Base-by-base conservation (phyloP, 176 grass and related monocot species). In the Coix lacrymajobi region DNA sequence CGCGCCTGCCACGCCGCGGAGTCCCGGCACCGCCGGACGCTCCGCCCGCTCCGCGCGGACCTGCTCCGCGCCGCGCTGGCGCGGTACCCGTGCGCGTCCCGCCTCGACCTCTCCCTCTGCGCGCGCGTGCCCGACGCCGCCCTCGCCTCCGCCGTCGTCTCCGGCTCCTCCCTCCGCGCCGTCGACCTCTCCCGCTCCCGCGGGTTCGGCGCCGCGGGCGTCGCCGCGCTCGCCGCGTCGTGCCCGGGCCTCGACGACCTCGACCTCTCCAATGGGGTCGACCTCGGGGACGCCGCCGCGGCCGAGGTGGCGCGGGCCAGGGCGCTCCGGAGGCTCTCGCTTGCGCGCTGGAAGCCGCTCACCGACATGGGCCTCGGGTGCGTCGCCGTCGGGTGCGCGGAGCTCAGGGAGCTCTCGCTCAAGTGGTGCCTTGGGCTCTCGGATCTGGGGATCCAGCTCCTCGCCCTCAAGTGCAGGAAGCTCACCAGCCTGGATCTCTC, bases 291-390 rank as follows among this genome's bases (percentile, higher is more conserved):
- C 71, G 80, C 85, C 51, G 89, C 85, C 3, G 85, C 87, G 0
- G 89, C 89, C 5, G 88, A 88, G 36, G 75, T 98, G 13, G 91
- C 79, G 1, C 49, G 77, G 40, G 88, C 85, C 57, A 54, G 69
- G 0, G 74, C 45, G 0, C 82, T 98, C 2, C 76, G 56, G 20
- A 64, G 79, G 45, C 63, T 98, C 0, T 90, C 87, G 3, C 70
- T 98, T 14, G 79, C 87, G 39, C 84, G 92, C 40, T 98, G 96
- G 80, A 93, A 85, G 81, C 51, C 64, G 11, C 8, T 98, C 19
- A 95, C 85, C 0, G 96, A 98, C 74, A 88, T 98, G 77, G 96
- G 96, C 3, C 90, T 98, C 66, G 87, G 89, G 0, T 95, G 93
- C 87, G 78, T 98, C 86, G 96, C 93, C 43, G 87, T 95, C 12